Base-by-base conservation (phyloP, 164 flowering plant species). In the Vitis amurensis region DNA sequence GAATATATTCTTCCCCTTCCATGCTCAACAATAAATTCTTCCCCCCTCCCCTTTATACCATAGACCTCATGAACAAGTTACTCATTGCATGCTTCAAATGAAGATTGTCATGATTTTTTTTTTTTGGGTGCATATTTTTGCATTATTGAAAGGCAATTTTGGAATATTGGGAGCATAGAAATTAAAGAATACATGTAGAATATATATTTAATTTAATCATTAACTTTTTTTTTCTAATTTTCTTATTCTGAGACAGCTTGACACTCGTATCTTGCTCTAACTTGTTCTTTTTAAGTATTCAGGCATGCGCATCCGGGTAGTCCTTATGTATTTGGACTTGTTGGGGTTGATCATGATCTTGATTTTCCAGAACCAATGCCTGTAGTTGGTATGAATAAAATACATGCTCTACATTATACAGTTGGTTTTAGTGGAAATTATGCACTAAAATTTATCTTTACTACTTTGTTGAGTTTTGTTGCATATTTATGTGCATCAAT, bases 301-400 rank as follows among this genome's bases (percentile, higher is more conserved):
- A 95, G 99, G 82, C 99, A 95, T 84, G 99, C 99, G 77, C 97
- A 91, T 85, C 99, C 99, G 19, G 99, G 98, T 10, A 91, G 90
- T 79, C 99, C 99, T 5, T 95, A 95, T 79, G 96, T 95, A n/a
- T 89, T 84, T 88, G 99, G 99, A 71, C 98, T 91, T 72, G 96
- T 90, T 75, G 98, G 88, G 53, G 87, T 78, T 75, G 92, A 93
- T 69, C 89, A 85, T 76, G 97, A 95, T 80, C 89, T 95, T 68
- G 99, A 93, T 55, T 95, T 95, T 78, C 99, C 99, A 64, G 98
- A 93, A 60, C 99, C 99, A 69, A 93, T 95, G 97, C 99, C 97
- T 81, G 91, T 95, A 58, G 81, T 95, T 77, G 99, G 99, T 95
- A 93, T 66, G 81, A 30, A 30, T 44, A 57, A 14, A 9, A 47